Percentiles rank a stretch among this genome's conserved stretches.
Evolutionary conservation across 2,329 filamentous ascomycete species (phyloP).

Genomic region (Ophiostoma montium): DNA sequence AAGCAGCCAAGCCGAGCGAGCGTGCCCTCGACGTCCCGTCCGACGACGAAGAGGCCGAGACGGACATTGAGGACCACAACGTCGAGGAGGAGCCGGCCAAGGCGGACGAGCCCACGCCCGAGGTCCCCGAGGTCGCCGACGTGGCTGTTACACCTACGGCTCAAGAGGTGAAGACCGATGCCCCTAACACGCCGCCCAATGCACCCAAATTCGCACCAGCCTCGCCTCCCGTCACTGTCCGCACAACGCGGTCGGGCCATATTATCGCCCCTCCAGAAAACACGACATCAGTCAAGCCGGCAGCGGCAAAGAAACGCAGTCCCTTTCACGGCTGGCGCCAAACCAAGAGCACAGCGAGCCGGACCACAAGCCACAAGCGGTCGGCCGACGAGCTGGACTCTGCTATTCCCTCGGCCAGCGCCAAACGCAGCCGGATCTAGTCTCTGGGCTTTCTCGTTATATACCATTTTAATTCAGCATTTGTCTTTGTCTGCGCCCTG

Average conservation of each 20-base stretch:
- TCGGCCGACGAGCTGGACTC: slow-evolving; percentile 23
- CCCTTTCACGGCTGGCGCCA: slow-evolving; percentile 57
- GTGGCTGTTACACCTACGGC: neutral
- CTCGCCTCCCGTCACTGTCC: slow-evolving; percentile 48
- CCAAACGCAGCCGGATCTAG: slow-evolving; percentile 25
- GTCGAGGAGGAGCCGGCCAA: slow-evolving; percentile 21
- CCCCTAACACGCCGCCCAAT: slow-evolving; percentile 33
- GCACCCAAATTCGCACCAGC: slow-evolving; percentile 39
- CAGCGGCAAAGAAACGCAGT: slow-evolving; percentile 24
- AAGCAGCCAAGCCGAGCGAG: slow-evolving; percentile 17
- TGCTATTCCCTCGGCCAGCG: slow-evolving; percentile 14
- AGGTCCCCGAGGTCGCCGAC: slow-evolving; percentile 26
- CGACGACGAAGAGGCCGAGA: slow-evolving; percentile 46
- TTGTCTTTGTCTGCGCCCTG: no score
- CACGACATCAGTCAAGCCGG: slow-evolving; percentile 27
- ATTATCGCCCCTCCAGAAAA: slow-evolving; percentile 15
- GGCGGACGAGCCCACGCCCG: slow-evolving; percentile 48
- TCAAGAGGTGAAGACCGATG: slow-evolving; percentile 20
- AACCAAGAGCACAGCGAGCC: slow-evolving; percentile 36
- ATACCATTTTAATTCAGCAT: slow-evolving; percentile 2
- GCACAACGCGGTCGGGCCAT: slow-evolving; percentile 42
- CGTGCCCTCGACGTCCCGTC: slow-evolving; percentile 21
- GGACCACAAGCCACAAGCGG: slow-evolving; percentile 28
- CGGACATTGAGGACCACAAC: slow-evolving; percentile 40
- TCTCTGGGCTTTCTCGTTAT: neutral